Percentiles rank a stretch among this genome's conserved stretches.
Conservation (phyloP, 352 stramenopile genomes). For the Globisporangium recalcitrans region DNA sequence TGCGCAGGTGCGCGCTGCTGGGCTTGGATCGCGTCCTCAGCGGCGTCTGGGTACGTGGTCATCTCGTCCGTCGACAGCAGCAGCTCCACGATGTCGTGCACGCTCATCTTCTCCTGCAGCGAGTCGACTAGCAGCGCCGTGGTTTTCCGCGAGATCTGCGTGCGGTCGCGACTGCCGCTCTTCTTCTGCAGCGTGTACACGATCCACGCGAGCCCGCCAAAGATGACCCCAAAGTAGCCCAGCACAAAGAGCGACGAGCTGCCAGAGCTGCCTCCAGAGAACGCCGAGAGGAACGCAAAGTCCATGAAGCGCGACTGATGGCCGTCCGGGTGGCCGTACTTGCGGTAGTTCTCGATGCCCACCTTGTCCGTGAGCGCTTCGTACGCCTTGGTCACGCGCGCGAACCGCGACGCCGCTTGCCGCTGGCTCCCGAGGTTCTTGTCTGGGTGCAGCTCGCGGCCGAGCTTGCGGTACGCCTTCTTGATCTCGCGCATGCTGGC, state of each 20-base stretch:
- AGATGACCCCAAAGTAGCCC: constrained; percentile 61
- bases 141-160: constrained; percentile 51
- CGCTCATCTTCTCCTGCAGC: constrained; percentile 68
- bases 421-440: constrained; percentile 65
- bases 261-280: constrained; percentile 31
- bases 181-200: constrained; percentile 58
- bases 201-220: constrained; percentile 52
- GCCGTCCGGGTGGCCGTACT: constrained; percentile 78
- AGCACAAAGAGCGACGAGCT: constrained; percentile 59
- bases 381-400: constrained; percentile 80
- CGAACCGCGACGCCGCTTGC: constrained; percentile 38
- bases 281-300: constrained; percentile 60
- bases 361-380: constrained; percentile 72
- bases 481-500: constrained; percentile 58
- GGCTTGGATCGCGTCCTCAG: constrained; percentile 36
- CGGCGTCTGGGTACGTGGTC: constrained; percentile 31
- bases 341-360: constrained; percentile 73
- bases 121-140: constrained; percentile 37
- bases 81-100: constrained; percentile 77
- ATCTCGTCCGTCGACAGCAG: constrained; percentile 76
- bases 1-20: constrained; percentile 57
- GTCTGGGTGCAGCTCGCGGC: constrained; percentile 69
- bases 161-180: constrained; percentile 52
- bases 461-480: constrained; percentile 67
- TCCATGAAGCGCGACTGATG: constrained; percentile 69